These are phyloP conservation scores for Mycena rosella DNA, from an alignment of 768 basidiomycete species.

Conservation along the genomic window DNA sequence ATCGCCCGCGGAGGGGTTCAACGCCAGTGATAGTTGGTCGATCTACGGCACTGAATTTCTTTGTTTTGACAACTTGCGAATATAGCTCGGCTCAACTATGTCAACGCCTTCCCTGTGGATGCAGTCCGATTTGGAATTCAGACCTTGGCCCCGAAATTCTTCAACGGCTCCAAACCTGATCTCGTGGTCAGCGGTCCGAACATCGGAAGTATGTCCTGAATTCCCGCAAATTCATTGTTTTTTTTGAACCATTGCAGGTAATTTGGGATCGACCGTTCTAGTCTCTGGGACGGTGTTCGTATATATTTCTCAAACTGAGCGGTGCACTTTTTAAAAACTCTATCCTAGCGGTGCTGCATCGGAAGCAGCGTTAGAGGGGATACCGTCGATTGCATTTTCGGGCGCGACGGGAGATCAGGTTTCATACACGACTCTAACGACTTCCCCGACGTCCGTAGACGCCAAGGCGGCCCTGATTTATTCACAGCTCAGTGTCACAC, in stretches of 20 bases:
- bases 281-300: slow-evolving; percentile 60
- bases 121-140: slow-evolving; percentile 57
- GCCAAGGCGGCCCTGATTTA: slow-evolving; percentile 57
- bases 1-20: slow-evolving; percentile 57
- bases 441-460: slow-evolving; percentile 47
- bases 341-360: slow-evolving; percentile 59
- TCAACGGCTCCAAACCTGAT: slow-evolving; percentile 54
- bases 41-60: background rate
- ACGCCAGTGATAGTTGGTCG: slow-evolving; percentile 54
- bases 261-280: slow-evolving; percentile 49
- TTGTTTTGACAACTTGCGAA: background rate
- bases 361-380: slow-evolving; percentile 61
- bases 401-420: slow-evolving; percentile 46
- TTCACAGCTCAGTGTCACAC: slow-evolving; percentile 56
- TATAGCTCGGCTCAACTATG: slow-evolving; percentile 52
- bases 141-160: slow-evolving; percentile 58
- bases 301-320: background rate
- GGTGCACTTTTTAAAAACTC: too few species aligned
- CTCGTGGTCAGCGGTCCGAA: slow-evolving; percentile 63
- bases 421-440: slow-evolving; percentile 63
- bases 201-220: slow-evolving; percentile 52
- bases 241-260: slow-evolving; percentile 37
- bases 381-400: slow-evolving; percentile 39
- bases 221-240: background rate
- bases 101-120: slow-evolving; percentile 54